These are phyloP conservation scores for Colletotrichum sansevieriae DNA, from an alignment of 2,329 filamentous ascomycete species.

Conservation along the genomic window DNA sequence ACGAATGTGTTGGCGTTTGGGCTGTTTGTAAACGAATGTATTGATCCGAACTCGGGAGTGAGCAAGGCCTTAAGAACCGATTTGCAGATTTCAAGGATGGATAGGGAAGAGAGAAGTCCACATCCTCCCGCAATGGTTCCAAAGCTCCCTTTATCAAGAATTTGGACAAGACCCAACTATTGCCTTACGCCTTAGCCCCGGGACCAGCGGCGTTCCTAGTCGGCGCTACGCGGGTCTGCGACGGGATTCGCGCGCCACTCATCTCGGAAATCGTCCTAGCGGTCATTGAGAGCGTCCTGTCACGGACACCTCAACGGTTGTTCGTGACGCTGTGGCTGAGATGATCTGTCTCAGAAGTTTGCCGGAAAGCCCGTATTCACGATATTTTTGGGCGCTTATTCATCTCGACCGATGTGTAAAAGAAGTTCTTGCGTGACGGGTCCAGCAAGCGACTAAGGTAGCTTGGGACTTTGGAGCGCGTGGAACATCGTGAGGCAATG, in stretches of 20 bases:
- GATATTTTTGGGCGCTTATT: slow-evolving; percentile 14
- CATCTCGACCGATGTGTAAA: not conserved
- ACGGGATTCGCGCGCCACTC: slow-evolving; percentile 37
- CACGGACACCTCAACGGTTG: slow-evolving; percentile 17
- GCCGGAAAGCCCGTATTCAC: slow-evolving; percentile 15
- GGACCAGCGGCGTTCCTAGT: slow-evolving; percentile 8
- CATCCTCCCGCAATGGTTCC: not conserved
- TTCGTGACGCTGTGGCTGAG: slow-evolving; percentile 33
- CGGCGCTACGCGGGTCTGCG: slow-evolving; percentile 24
- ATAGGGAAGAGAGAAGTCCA: not conserved
- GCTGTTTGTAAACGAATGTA: slow-evolving; percentile 11
- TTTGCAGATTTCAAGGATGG: not conserved
- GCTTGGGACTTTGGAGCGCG: not conserved
- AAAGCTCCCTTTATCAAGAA: not conserved
- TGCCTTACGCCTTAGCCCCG: not conserved
- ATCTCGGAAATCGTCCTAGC: slow-evolving; percentile 38
- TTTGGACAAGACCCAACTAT: not conserved
- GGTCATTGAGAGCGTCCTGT: slow-evolving; percentile 21
- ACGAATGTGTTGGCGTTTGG: slow-evolving; percentile 8
- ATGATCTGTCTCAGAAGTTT: slow-evolving; percentile 28
- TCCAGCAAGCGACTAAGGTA: not conserved
- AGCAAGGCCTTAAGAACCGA: not conserved
- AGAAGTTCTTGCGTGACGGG: slow-evolving; percentile 1
- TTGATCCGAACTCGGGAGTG: not conserved
- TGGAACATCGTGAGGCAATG: not conserved